These are phyloP conservation scores for Leccinum ponderosum DNA, from an alignment of 1,284 basidiomycete genomes.

Conservation along the genomic window DNA sequence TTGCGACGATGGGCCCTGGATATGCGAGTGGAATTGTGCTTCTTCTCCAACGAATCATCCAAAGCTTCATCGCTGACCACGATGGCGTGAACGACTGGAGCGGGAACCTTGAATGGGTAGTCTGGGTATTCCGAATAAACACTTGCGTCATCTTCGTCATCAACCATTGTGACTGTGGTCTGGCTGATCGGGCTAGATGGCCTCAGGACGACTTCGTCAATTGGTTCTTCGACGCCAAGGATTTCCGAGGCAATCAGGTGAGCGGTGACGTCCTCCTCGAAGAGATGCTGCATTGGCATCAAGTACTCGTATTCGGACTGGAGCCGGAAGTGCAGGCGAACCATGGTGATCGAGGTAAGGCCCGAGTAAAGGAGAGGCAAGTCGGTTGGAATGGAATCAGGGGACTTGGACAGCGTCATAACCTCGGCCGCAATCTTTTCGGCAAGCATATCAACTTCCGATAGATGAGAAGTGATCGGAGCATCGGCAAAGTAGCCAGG, in stretches of 20 bases:
- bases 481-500: constrained; percentile 12
- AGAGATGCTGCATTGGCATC: constrained; percentile 22
- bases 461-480: constrained; percentile 2
- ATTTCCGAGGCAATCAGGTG: constrained; percentile 25
- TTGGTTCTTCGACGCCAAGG: constrained; percentile 14
- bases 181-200: constrained; percentile 17
- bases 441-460: constrained; percentile 18
- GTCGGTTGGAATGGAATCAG: constrained; percentile 14
- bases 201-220: constrained; percentile 3
- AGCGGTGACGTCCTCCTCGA: constrained; percentile 25
- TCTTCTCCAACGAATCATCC: constrained; percentile 8
- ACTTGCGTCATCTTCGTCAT: constrained; percentile 19
- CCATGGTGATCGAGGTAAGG: constrained; percentile 27
- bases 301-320: constrained; percentile 27
- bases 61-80: constrained; percentile 2
- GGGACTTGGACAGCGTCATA: constrained; percentile 17
- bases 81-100: background rate
- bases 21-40: background rate
- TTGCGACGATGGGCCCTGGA: constrained; percentile 7
- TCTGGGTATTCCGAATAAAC: constrained; percentile 5
- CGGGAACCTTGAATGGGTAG: constrained; percentile 5
- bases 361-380: constrained; percentile 27
- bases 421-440: constrained; percentile 22
- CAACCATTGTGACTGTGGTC: constrained; percentile 23
- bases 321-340: constrained; percentile 30